These are phyloP conservation scores for Dactylorhiza incarnata DNA, from an alignment of 106 monocot genomes.

Conservation along the genomic window DNA sequence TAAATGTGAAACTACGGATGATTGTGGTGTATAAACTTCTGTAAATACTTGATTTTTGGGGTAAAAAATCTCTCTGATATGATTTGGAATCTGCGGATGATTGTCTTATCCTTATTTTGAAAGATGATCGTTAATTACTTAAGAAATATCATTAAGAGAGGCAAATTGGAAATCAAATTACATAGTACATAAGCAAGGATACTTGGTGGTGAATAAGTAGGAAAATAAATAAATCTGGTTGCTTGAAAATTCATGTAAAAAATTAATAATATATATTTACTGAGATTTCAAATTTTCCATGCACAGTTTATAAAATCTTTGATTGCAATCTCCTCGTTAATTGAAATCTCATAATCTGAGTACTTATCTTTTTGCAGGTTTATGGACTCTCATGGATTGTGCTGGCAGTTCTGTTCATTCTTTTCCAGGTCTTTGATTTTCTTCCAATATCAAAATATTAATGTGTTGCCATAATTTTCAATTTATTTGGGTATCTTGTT, in stretches of 20 bases:
- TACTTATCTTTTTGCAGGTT: slow-evolving; percentile 22
- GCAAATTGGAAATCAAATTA: background rate
- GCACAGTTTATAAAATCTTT: too few species aligned
- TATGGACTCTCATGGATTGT: slow-evolving; percentile 79
- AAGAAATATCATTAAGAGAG: background rate
- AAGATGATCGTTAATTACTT: background rate
- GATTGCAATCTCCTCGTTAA: background rate
- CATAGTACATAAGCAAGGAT: background rate
- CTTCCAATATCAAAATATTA: too few species aligned
- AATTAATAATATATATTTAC: too few species aligned
- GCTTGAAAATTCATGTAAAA: too few species aligned
- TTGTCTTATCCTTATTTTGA: too few species aligned
- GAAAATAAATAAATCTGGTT: too few species aligned
- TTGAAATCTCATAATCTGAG: background rate
- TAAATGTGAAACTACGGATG: background rate
- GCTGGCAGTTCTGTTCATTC: slow-evolving; percentile 56
- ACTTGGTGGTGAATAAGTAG: background rate
- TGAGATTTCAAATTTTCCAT: too few species aligned
- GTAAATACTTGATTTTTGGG: background rate
- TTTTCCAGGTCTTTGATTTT: slow-evolving; percentile 41
- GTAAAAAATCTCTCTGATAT: background rate
- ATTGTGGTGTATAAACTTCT: background rate
- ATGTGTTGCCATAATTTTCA: background rate
- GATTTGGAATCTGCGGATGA: background rate
- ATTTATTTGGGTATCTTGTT: background rate